Evolutionary conservation across 352 stramenopile species (phyloP), one percentile per base, ranked within the genome.

Genomic region (Pythium myriotylum): DNA sequence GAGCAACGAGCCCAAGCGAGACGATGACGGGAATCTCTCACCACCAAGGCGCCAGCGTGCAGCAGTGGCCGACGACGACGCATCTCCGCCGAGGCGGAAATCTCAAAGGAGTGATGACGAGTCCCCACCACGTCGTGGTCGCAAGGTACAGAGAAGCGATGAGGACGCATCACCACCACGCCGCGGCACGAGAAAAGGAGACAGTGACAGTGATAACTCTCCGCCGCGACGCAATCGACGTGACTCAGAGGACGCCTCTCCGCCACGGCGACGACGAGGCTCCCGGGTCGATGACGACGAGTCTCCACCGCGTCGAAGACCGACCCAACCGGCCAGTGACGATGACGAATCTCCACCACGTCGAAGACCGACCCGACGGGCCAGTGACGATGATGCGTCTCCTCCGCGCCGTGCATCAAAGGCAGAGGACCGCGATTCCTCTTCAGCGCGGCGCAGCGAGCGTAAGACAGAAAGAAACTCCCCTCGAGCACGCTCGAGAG

Each of bases 11-110:
- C 19, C 42, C 32, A 59, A 64, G 22, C 64, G 73, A 12, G 29
- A 57, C 0, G 53, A 64, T 9, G 64, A 76, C 13, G 59, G 33
- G 9, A 76, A 89, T 60, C 50, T 82, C 14, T 89, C 79, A 23
- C 78, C 81, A 6, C 79, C 78, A 19, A 64, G 80, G 43, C 52
- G 57, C 13, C 12, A 22, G 19, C 17, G 8, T 3, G 13, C 2
- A 14, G 41, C 35, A n/a, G 14, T 4, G 32, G 3, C 33, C 19
- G 65, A 60, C 22, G 65, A 69, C 3, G 65, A 46, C 27, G 68
- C 63, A 0, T 56, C 70, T 4, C 67, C 58, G 13, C 45, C 51
- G 17, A 40, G 53, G 12, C 22, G 40, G 19, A 5, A n/a, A 35
- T 9, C 19, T 33, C 49, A 67, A 35, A 35, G 10, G 29, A 35